Base-by-base conservation (phyloP, 2,329 filamentous ascomycete genomes). In the Cordyceps militaris region DNA sequence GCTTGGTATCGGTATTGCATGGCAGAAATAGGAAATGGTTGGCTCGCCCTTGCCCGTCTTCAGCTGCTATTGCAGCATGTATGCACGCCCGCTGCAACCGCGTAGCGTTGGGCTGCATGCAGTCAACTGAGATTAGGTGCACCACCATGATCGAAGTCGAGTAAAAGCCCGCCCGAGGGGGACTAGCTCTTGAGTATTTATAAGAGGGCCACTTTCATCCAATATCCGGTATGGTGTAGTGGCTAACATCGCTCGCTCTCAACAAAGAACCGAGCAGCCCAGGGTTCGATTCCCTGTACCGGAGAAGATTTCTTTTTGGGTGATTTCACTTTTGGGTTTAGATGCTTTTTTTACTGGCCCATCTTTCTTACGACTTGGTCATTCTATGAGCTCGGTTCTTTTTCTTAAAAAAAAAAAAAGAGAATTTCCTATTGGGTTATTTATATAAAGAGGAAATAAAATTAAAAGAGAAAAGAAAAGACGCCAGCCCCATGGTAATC, bases 181-280 rank as follows among this genome's bases (percentile, higher is more conserved):
- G n/a, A n/a, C n/a, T n/a, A 28, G 21, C 14, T 47, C 1, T 50
- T 50, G 24, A 13, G 7, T 9, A 24, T 11, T 1, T 24, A 50
- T 50, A 50, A 50, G 30, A 16, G 1, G 2, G 21, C 47, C 11
- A 14, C 21, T 38, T 36, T 50, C 47, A 50, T 49, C n/a, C 3
- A 24, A 38, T 19, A 61, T 69, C 67, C 67, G 67, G 64, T 68
- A 69, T 69, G 67, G 67, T 69, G 67, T 69, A 69, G 67, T 68
- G 67, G 67, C 67, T 69, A 69, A 69, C 67, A 69, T 69, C 67
- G 67, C 66, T 69, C 67, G 66, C 67, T 69, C 67, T 70, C 28
- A 46, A 21, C 0, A 38, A 47, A 30, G 43, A 47, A 30, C 53
- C 53, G 53, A 56, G 53, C 53, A 56, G 53, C 53, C 53, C 53